Conservation (phyloP, 495 filamentous ascomycete genomes). For the Penicillium salamii region DNA sequence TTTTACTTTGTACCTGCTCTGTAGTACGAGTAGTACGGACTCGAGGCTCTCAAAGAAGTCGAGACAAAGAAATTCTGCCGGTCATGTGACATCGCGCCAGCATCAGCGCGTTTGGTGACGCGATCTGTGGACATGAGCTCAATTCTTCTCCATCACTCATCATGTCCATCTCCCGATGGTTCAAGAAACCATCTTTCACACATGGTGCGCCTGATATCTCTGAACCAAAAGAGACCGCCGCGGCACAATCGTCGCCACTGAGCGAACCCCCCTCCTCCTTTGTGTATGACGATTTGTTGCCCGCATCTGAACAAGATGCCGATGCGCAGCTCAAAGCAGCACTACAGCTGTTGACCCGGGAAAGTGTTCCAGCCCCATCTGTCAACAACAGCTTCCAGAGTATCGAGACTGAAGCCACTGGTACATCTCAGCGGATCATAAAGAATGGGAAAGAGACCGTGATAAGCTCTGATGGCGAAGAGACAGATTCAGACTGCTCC, state of each 20-base stretch:
- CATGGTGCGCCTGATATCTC: slow-evolving; percentile 1
- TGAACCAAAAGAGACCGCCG: slow-evolving; percentile 5
- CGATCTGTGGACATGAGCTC: slow-evolving; percentile 6
- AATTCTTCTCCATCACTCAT: slow-evolving; percentile 15
- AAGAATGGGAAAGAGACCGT: slow-evolving; percentile 51
- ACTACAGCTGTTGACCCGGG: slow-evolving; percentile 8
- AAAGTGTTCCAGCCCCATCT: background rate
- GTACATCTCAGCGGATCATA: slow-evolving; percentile 40
- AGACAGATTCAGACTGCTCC: slow-evolving; percentile 54
- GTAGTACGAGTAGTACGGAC: too few relatives aligned
- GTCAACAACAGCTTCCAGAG: slow-evolving; percentile 19
- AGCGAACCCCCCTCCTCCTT: slow-evolving; percentile 32
- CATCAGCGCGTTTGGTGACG: slow-evolving; percentile 13
- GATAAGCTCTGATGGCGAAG: slow-evolving; percentile 71
- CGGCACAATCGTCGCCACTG: slow-evolving; percentile 28
- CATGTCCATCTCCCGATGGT: slow-evolving; percentile 31
- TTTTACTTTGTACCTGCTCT: too few relatives aligned
- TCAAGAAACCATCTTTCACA: slow-evolving; percentile 33
- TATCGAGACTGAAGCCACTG: slow-evolving; percentile 19
- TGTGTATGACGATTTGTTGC: slow-evolving; percentile 15
- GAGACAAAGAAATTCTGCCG: background rate
- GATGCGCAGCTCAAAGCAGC: slow-evolving; percentile 18
- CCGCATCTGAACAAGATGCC: slow-evolving; percentile 14
- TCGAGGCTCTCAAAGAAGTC: too few relatives aligned
- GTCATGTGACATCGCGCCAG: slow-evolving; percentile 25